Evolutionary conservation across 305 asterid species (phyloP).

Genomic region (Ilex paraguariensis): DNA sequence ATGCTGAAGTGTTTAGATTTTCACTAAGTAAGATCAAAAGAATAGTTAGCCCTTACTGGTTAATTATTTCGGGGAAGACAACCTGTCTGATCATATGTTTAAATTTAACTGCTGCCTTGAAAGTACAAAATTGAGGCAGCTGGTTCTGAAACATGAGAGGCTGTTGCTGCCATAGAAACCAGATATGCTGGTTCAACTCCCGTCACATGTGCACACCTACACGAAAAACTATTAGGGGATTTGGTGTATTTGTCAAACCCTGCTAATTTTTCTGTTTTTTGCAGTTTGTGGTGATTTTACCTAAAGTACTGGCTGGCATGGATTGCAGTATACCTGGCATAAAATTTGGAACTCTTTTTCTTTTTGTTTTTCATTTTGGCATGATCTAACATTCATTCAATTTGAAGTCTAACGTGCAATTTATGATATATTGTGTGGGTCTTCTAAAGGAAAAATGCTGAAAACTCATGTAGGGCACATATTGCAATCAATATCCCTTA

Average conservation of each 20-base stretch:
- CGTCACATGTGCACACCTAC: neutral
- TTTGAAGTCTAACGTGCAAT: neutral
- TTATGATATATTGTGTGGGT: conserved; percentile 10
- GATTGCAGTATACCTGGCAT: too few species aligned
- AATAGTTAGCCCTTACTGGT: too few species aligned
- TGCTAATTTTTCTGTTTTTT: too few species aligned
- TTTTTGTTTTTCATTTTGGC: neutral
- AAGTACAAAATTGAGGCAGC: neutral
- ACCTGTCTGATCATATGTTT: neutral
- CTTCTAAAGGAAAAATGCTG: conserved; percentile 35
- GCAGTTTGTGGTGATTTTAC: too few species aligned
- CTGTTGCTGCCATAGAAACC: neutral
- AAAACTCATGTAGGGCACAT: conserved; percentile 69
- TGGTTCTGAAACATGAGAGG: neutral
- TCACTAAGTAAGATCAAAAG: too few species aligned
- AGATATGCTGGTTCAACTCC: neutral
- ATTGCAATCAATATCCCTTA: conserved; percentile 75
- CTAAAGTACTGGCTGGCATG: too few species aligned
- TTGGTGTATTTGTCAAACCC: too few species aligned
- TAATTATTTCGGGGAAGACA: neutral
- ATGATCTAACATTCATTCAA: neutral
- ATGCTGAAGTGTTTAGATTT: too few species aligned
- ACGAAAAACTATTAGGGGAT: too few species aligned
- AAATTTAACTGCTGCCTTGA: neutral
- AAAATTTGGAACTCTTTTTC: neutral